Percentiles rank a stretch among this genome's conserved stretches.
Evolutionary conservation across 1,284 basidiomycete species (phyloP).

Genomic region (Coriolopsis trogii): DNA sequence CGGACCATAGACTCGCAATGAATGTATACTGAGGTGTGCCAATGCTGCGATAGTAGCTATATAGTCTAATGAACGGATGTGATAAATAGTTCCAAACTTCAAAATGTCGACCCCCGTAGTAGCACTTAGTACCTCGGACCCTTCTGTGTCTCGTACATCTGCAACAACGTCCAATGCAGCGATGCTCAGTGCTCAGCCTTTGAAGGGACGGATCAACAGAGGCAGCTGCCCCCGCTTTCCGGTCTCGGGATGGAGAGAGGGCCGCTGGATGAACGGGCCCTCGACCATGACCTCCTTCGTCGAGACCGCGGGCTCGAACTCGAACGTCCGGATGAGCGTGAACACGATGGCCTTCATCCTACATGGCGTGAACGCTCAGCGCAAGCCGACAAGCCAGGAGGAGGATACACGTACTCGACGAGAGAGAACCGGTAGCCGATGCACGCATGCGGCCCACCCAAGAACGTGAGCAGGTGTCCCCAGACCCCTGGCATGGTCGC

Average conservation of each 20-base stretch:
- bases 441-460: conserved; percentile 61
- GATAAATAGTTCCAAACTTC: too few relatives aligned
- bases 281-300: conserved; percentile 23
- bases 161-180: background rate
- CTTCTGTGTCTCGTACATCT: background rate
- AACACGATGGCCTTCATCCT: conserved; percentile 61
- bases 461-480: conserved; percentile 62
- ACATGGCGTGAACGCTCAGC: conserved; percentile 47
- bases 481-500: conserved; percentile 58
- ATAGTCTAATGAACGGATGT: too few relatives aligned
- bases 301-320: conserved; percentile 53
- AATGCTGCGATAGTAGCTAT: too few relatives aligned
- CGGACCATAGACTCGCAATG: too few relatives aligned
- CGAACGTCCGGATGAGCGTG: conserved; percentile 57
- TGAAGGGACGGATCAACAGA: conserved; percentile 18
- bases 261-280: conserved; percentile 23
- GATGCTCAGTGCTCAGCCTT: background rate
- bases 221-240: conserved; percentile 23
- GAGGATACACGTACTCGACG: conserved; percentile 50
- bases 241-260: conserved; percentile 13
- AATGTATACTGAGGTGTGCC: too few relatives aligned
- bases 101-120: too few relatives aligned
- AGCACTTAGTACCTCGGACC: background rate
- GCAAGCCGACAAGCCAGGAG: background rate
- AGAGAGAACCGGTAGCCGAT: conserved; percentile 75